phyloP scores from a whole-genome alignment of 2,329 filamentous ascomycete genomes.

The Colletotrichum siamense region DNA sequence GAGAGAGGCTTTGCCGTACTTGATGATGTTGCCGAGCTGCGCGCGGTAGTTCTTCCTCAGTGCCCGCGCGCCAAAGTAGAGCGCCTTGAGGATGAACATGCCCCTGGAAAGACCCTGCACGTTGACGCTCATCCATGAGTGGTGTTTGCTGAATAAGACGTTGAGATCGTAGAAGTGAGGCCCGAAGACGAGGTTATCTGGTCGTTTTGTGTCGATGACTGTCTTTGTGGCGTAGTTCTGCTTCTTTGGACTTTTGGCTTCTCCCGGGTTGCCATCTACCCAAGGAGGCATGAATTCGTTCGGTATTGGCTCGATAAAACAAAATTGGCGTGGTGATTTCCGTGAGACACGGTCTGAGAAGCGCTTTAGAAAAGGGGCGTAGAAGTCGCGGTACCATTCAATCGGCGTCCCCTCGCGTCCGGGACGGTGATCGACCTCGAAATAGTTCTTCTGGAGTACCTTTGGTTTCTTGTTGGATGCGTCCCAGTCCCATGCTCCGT shows the following conservation, averaged over 20 bases:
- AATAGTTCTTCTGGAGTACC: conserved; percentile 37
- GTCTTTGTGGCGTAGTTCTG: conserved; percentile 33
- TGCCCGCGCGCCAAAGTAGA: conserved; percentile 44
- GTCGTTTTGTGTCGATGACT: conserved; percentile 30
- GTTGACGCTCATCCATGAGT: conserved; percentile 41
- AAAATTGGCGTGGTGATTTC: conserved; percentile 31
- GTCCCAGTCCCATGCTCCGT: conserved; percentile 43
- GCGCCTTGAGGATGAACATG: conserved; percentile 42
- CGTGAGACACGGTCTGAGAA: conserved; percentile 39
- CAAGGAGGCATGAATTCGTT: conserved; percentile 47
- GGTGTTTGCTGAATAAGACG: conserved; percentile 41
- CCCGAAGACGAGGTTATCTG: conserved; percentile 41
- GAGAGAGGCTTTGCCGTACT: conserved; percentile 35
- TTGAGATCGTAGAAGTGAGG: conserved; percentile 50
- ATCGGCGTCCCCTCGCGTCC: conserved; percentile 36
- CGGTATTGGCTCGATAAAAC: conserved; percentile 46
- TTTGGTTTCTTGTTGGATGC: conserved; percentile 30
- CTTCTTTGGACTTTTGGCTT: not conserved
- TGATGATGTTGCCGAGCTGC: conserved; percentile 41
- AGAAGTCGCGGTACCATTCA: conserved; percentile 48
- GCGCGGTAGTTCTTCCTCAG: conserved; percentile 42
- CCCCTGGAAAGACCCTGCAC: conserved; percentile 45
- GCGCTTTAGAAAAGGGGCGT: conserved; percentile 42
- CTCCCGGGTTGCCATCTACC: conserved; percentile 23
- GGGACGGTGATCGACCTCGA: conserved; percentile 42